Base-by-base conservation (phyloP, 495 filamentous ascomycete species). In the Aspergillus saccharolyticus region DNA sequence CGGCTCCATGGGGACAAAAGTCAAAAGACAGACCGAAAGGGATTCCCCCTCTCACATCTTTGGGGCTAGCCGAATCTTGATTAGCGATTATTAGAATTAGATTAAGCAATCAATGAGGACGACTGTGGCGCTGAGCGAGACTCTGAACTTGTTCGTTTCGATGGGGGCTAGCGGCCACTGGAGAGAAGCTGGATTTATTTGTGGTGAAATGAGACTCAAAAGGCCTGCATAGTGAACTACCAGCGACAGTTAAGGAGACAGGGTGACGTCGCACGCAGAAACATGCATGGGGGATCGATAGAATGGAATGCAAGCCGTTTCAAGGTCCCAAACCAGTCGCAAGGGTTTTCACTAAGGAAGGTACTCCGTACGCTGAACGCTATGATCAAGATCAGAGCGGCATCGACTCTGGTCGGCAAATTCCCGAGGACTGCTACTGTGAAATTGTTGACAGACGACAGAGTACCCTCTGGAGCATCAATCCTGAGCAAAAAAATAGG, bases 101-200 rank as follows among this genome's bases (percentile, higher is more conserved):
- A 64, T 61, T 61, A 64, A 64, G 62, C 62, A 61, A 58, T 60
- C 52, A 56, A 60, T 48, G 49, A 50, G 12, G 21, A 16, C 30
- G 42, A 51, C 47, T 52, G 55, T 54, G 56, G 58, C 58, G 58
- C 24, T 17, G 42, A 44, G 28, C 50, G 53, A 54, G 59, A 53
- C 48, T 51, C 33, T 39, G 44, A 54, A 50, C 50, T 57, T 42
- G 54, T 50, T n/a, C 20, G 14, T 2, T 39, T 6, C 33, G 12
- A 15, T 39, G 33, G 33, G 25, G 7, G 33, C 33, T 12, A 39
- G 33, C 14, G 33, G 25, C 9, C 25, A 28, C 25, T 9, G 9
- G 25, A 28, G 25, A 8, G 33, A 39, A 39, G n/a, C 33, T 39
- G 33, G 33, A 39, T 39, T n/a, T 15, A 39, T 10, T 10, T 39